Base-by-base conservation (phyloP, 2,329 filamentous ascomycete genomes). In the Pleomassaria siparia region DNA sequence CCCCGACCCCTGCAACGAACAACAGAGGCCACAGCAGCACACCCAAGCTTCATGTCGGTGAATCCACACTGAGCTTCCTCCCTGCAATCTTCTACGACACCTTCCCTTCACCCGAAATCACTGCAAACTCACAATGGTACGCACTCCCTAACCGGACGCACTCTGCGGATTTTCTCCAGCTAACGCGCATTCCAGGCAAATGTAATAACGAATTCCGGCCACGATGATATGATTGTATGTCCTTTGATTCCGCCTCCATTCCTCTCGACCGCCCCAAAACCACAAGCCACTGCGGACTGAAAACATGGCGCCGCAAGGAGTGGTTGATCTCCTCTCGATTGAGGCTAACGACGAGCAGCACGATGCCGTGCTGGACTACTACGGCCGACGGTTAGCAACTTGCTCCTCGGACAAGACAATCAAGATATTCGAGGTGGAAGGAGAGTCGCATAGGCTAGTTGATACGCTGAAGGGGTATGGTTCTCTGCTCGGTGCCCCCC, bases 141-240 rank as follows among this genome's bases (percentile, higher is more conserved):
- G 53, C 40, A 46, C 40, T 20, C 35, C 46, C 50, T 48, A 51
- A 28, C 22, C 44, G 35, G 28, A 51, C 32, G 50, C 51, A 44
- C 44, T 53, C 58, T 57, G 59, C 59, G 54, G 51, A 60, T 50
- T 49, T 62, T 58, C 37, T 43, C 49, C 60, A 57, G 58, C 64
- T 69, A 62, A 69, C 55, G 55, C 52, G 54, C 56, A 53, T 37
- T 59, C 43, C 52, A 87, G 85, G 81, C 87, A 50, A 88, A 91
- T 78, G 84, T 89, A 64, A 91, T 91, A 74, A 83, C 87, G 57
- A 91, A 89, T 74, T 88, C 87, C 53, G 87, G 88, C 69, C 94
- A 99, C 79, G 92, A 97, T 87, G 92, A 96, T 73, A 97, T 97
- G 92, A 96, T 99, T 82, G 92, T 97, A 91, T 67, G 89, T 84